phyloP scores from a whole-genome alignment of 2,329 filamentous ascomycete species.

The Lasiodiplodia sp. region DNA sequence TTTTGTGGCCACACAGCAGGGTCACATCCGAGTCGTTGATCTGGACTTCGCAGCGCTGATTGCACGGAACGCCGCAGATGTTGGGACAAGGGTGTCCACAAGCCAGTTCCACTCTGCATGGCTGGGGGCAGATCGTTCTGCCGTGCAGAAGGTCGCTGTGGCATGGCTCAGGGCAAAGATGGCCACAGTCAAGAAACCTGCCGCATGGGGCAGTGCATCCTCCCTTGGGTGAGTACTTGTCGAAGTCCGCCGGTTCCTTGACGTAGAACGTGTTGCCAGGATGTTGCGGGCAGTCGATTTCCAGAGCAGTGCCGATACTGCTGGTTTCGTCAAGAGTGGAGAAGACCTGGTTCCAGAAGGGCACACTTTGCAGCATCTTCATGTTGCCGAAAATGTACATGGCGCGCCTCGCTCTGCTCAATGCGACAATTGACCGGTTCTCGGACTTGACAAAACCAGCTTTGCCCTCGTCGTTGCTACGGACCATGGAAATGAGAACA shows the following conservation, averaged over 20 bases:
- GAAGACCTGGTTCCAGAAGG: slow-evolving; percentile 70
- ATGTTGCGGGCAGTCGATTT: slow-evolving; percentile 42
- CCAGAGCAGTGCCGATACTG: slow-evolving; percentile 34
- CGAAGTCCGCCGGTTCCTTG: slow-evolving; percentile 40
- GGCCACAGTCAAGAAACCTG: background rate
- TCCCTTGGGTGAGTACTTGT: slow-evolving; percentile 39
- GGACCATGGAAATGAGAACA: slow-evolving; percentile 72
- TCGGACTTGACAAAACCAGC: slow-evolving; percentile 71
- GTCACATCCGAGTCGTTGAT: too few species aligned
- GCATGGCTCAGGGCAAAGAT: background rate
- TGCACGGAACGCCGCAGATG: background rate
- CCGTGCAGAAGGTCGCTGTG: background rate
- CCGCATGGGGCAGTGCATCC: slow-evolving; percentile 35
- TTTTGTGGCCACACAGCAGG: background rate
- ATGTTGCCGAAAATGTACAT: slow-evolving; percentile 76
- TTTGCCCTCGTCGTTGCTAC: slow-evolving; percentile 67
- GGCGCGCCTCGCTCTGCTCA: slow-evolving; percentile 71
- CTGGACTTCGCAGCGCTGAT: background rate
- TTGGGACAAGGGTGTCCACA: background rate
- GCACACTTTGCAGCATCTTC: slow-evolving; percentile 61
- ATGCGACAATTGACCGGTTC: slow-evolving; percentile 74
- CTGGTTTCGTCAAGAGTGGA: slow-evolving; percentile 53
- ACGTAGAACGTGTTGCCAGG: slow-evolving; percentile 36
- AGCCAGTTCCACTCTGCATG: background rate
- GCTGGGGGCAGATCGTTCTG: background rate